Base-by-base conservation (phyloP, 2,329 filamentous ascomycete species). In the Sporothrix sp. region DNA sequence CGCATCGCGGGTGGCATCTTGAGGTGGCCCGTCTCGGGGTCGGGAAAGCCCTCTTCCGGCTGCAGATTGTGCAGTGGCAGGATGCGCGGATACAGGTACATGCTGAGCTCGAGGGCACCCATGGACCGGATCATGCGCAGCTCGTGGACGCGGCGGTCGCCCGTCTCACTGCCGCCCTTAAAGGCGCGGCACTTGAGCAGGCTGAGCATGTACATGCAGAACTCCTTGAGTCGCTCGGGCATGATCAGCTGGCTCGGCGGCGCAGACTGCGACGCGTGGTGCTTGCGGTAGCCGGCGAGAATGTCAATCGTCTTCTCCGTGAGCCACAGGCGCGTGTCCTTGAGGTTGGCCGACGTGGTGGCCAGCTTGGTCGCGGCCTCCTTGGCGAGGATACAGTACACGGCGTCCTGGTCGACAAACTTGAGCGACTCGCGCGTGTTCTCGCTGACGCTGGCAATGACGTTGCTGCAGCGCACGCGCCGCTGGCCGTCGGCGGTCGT, bases 11-110 rank as follows among this genome's bases (percentile, higher is more conserved):
- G 80, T 3, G 93, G 93, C 70, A 98, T 82, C 62, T 83, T 83
- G 36, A 98, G 73, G 57, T 96, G 86, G 13, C 90, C 90, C 4
- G 87, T 88, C 62, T 88, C 82, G 11, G 78, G 60, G 61, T 96
- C 90, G n/a, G 90, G 81, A 64, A 97, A 98, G 9, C 93, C 91
- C 59, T 97, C 90, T 56, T 85, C 82, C 1, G 87, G 81, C 48
- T 86, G 79, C 52, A 98, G 79, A 64, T 90, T 94, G 72, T 98
- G 93, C 45, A 98, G 70, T 4, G 93, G 81, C 54, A 96, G 84
- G 68, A 98, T 94, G 50, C 89, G 84, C 18, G 93, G 93, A 66
- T 98, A 98, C 44, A 98, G 82, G 65, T 97, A 97, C 32, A 96
- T 72, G 23, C 87, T 88, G 38, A 96, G 73, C 65, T 97, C 93